Conservation (phyloP, 441 rosid genomes). For the Corymbia citriodora region DNA sequence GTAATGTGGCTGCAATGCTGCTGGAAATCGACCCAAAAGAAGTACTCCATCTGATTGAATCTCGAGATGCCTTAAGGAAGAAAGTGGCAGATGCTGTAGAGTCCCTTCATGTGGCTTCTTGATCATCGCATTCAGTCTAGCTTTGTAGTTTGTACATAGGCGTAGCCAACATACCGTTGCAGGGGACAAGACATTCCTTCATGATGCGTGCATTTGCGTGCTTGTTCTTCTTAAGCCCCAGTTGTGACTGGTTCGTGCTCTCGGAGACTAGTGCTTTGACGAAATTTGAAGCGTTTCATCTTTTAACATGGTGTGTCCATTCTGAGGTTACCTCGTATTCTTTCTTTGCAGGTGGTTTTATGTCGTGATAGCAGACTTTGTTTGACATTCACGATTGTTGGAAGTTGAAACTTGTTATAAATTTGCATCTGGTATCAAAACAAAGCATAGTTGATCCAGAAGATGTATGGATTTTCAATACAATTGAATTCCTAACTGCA, state of each 20-base stretch:
- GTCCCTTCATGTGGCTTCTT: conserved; percentile 3
- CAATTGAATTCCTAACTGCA: not conserved
- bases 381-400: not conserved
- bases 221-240: not conserved
- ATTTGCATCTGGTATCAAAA: not conserved
- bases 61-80: conserved; percentile 17
- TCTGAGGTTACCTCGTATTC: not conserved
- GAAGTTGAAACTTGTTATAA: not conserved
- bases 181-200: not conserved
- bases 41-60: conserved; percentile 14
- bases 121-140: not conserved
- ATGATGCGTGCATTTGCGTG: not conserved
- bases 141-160: not conserved
- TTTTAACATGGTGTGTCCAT: not conserved
- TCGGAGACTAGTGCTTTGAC: not conserved
- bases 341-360: not conserved
- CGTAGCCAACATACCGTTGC: not conserved
- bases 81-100: conserved; percentile 24
- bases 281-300: not conserved
- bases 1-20: conserved; percentile 26
- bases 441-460: not conserved
- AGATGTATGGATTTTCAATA: not conserved
- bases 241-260: not conserved
- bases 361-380: not conserved
- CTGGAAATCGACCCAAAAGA: conserved; percentile 25